Evolutionary conservation across 352 stramenopile species (phyloP).

Genomic region (Globisporangium spiculum): DNA sequence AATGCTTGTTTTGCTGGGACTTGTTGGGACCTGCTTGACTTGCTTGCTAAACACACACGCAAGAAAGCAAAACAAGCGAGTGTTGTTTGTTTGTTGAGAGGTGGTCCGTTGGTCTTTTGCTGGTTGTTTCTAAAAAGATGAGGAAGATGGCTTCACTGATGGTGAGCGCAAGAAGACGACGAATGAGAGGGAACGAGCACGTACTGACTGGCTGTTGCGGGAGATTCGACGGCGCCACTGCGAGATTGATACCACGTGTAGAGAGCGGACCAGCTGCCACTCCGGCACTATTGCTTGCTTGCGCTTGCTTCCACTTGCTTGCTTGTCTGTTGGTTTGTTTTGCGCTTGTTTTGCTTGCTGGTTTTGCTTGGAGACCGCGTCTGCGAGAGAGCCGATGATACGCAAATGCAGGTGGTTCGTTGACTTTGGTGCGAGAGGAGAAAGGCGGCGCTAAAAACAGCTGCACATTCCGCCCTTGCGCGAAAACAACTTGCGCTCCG

Average conservation of each 20-base stretch:
- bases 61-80: not conserved
- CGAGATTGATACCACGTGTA: not conserved
- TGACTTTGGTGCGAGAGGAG: slow-evolving; percentile 8
- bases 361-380: not conserved
- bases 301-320: not conserved
- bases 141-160: slow-evolving; percentile 18
- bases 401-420: slow-evolving; percentile 13
- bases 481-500: slow-evolving; percentile 1
- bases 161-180: not conserved
- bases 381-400: slow-evolving; percentile 1
- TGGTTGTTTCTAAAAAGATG: not conserved
- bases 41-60: not conserved
- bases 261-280: slow-evolving; percentile 6
- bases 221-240: slow-evolving; percentile 4
- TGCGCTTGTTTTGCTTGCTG: slow-evolving; percentile 1
- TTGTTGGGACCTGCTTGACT: not conserved
- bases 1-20: slow-evolving; percentile 2
- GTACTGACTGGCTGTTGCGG: not conserved
- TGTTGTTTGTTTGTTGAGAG: slow-evolving; percentile 1
- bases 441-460: slow-evolving; percentile 11
- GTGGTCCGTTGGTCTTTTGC: not conserved
- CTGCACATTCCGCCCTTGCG: not conserved
- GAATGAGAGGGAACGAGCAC: slow-evolving; percentile 3
- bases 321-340: not conserved
- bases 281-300: slow-evolving; percentile 4